phyloP scores from a whole-genome alignment of 305 asterid genomes.

The Fraxinus angustifolia region DNA sequence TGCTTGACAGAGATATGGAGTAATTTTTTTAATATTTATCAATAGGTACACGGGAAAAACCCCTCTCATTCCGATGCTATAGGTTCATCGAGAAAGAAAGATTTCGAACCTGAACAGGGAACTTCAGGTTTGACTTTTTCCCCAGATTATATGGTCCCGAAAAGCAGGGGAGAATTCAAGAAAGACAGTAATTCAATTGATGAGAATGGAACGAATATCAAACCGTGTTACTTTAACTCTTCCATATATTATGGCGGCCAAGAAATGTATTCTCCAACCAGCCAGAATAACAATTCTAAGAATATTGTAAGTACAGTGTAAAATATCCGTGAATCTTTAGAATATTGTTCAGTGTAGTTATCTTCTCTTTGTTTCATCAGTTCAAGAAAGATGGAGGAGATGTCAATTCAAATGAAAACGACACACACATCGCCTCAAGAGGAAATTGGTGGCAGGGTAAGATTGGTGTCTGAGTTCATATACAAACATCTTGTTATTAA shows the following conservation, averaged over 20 bases:
- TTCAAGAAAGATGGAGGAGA: slow-evolving; percentile 43
- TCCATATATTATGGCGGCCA: slow-evolving; percentile 74
- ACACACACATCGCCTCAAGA: slow-evolving; percentile 53
- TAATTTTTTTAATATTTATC: background rate
- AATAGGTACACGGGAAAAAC: background rate
- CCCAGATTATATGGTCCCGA: slow-evolving; percentile 2
- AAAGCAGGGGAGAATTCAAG: slow-evolving; percentile 23
- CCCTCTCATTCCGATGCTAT: slow-evolving; percentile 10
- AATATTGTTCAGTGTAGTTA: background rate
- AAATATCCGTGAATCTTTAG: background rate
- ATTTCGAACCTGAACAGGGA: slow-evolving; percentile 17
- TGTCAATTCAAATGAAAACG: slow-evolving; percentile 37
- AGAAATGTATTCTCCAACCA: slow-evolving; percentile 51
- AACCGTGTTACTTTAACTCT: slow-evolving; percentile 65
- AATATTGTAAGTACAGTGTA: slow-evolving; percentile 28
- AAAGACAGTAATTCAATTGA: slow-evolving; percentile 26
- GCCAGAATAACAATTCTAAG: slow-evolving; percentile 22
- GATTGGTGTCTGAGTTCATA: slow-evolving; percentile 14
- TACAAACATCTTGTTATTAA: background rate
- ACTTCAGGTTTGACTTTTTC: background rate
- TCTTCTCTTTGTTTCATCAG: slow-evolving; percentile 28
- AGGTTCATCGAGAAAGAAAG: slow-evolving; percentile 14
- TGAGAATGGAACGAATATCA: slow-evolving; percentile 36
- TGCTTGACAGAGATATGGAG: background rate
- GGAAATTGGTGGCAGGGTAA: slow-evolving; percentile 92